Evolutionary conservation across 2,329 filamentous ascomycete genomes (phyloP).

Genomic region (Curvularia eragrostidis): DNA sequence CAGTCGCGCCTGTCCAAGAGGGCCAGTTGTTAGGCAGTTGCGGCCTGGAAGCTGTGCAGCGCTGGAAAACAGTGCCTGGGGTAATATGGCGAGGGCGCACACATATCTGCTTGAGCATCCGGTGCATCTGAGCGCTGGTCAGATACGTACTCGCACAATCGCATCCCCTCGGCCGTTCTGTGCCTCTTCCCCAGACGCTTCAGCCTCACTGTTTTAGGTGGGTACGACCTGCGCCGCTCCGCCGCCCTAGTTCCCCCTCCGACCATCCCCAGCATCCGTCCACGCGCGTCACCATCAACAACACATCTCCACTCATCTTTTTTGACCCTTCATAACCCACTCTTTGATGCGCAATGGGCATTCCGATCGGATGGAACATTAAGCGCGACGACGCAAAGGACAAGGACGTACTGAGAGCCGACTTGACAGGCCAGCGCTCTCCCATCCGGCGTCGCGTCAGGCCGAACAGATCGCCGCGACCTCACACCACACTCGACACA

Average conservation of each 20-base stretch:
- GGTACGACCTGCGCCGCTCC: constrained; percentile 16
- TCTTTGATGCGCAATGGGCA: constrained; percentile 52
- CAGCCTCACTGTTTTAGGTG: constrained; percentile 31
- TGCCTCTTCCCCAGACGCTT: constrained; percentile 17
- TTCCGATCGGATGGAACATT: constrained; percentile 58
- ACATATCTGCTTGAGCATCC: not conserved
- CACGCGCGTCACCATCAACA: constrained; percentile 37
- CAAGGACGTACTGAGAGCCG: constrained; percentile 57
- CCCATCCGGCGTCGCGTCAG: constrained; percentile 62
- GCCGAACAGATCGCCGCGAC: constrained; percentile 32
- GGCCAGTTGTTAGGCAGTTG: constrained; percentile 1
- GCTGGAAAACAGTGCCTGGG: not conserved
- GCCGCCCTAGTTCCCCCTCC: constrained; percentile 25
- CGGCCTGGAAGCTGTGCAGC: not conserved
- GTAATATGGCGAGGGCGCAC: not conserved
- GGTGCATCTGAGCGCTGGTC: not conserved
- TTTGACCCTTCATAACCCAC: constrained; percentile 21
- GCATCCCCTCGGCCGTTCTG: constrained; percentile 16
- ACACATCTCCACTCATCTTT: constrained; percentile 15
- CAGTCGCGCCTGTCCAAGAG: constrained; percentile 22
- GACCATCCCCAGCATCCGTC: constrained; percentile 24
- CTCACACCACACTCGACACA: constrained; percentile 25
- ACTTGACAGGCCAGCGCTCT: constrained; percentile 62
- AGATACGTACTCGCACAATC: constrained; percentile 2
- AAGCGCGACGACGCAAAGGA: constrained; percentile 56